A percentile compares a stretch with the other conserved stretches of the same genome.
Conservation (phyloP, 208 protist species). For the Vickermania spadyakhi region DNA sequence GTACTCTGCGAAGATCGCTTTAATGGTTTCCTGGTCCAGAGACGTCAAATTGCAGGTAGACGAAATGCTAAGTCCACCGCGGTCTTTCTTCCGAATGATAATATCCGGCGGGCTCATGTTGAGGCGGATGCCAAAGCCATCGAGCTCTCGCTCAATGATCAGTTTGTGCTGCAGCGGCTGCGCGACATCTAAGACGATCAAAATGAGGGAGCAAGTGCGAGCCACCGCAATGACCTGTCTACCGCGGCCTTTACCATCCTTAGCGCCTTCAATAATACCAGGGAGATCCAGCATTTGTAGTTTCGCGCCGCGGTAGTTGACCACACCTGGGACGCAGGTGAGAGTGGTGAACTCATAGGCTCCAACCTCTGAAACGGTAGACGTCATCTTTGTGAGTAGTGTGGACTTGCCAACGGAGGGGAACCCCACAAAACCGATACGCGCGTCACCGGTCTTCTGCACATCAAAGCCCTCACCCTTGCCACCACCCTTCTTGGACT, state of each 20-base stretch:
- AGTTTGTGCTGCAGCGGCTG: constrained; percentile 96
- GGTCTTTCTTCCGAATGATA: constrained; percentile 93
- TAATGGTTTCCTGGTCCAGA: constrained; percentile 89
- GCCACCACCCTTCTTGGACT: constrained; percentile 82
- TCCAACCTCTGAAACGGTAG: constrained; percentile 95
- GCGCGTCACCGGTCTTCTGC: constrained; percentile 94
- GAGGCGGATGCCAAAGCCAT: constrained; percentile 98
- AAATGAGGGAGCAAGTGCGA: constrained; percentile 96
- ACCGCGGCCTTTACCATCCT: constrained; percentile 98
- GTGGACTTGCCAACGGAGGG: constrained; percentile 98
- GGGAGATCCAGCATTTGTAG: constrained; percentile 95
- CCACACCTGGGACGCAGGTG: constrained; percentile 96
- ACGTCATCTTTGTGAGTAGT: constrained; percentile 96
- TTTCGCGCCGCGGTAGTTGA: constrained; percentile 92
- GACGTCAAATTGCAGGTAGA: constrained; percentile 85
- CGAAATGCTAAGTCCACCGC: constrained; percentile 83
- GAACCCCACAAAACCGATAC: constrained; percentile 96
- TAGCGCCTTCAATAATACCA: constrained; percentile 99
- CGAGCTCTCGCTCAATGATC: constrained; percentile 95
- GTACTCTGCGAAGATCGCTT: constrained; percentile 92
- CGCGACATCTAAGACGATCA: constrained; percentile 97
- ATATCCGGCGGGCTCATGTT: constrained; percentile 97
- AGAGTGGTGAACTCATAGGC: constrained; percentile 99
- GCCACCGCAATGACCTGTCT: constrained; percentile 96
- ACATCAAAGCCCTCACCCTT: constrained; percentile 97